phyloP scores from a whole-genome alignment of 495 filamentous ascomycete genomes.

The Penicillium paradoxum region DNA sequence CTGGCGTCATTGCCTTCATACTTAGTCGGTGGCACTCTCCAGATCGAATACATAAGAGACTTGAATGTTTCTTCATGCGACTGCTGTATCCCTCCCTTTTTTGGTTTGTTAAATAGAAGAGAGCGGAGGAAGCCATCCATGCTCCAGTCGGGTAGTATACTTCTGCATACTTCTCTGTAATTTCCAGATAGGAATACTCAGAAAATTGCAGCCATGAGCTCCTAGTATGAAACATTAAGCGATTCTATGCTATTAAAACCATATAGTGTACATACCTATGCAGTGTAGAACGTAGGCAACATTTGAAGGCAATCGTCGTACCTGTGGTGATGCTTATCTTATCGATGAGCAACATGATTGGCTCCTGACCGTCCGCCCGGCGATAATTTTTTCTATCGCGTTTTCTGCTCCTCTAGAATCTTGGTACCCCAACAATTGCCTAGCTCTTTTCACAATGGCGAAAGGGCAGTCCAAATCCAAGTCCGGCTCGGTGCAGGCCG shows the following conservation, averaged over 20 bases:
- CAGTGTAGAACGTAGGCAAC: neutral
- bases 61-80: no score
- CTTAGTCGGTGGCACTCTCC: neutral
- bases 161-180: no score
- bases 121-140: no score
- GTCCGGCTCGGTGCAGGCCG: neutral
- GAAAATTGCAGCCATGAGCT: no score
- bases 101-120: no score
- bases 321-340: constrained; percentile 17
- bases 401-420: neutral
- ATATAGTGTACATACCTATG: no score
- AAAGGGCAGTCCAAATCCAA: constrained; percentile 7
- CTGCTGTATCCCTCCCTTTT: no score
- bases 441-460: constrained; percentile 15
- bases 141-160: no score
- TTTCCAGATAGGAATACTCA: no score
- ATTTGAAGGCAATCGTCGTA: neutral
- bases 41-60: neutral
- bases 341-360: constrained; percentile 15
- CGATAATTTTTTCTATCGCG: constrained; percentile 25
- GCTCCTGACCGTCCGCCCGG: constrained; percentile 10
- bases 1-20: neutral
- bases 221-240: no score
- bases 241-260: no score
- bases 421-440: neutral